Percentiles rank a stretch among this genome's conserved stretches.
Evolutionary conservation across 2,329 filamentous ascomycete genomes (phyloP).

Genomic region (Ceratocystis cubensis): DNA sequence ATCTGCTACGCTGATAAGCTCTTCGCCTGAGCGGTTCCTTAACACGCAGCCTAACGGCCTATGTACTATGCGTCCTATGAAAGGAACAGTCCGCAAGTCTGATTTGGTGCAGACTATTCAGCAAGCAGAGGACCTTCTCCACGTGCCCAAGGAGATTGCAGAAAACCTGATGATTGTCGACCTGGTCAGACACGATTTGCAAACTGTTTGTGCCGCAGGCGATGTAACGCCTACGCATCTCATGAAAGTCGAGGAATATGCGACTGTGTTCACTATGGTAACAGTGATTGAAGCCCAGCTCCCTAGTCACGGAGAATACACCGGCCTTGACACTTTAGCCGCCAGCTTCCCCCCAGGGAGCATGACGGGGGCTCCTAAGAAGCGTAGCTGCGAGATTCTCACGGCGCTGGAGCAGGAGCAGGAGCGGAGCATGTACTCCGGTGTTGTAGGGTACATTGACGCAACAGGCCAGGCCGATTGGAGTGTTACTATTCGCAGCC

Average conservation of each 20-base stretch:
- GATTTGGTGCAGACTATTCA: constrained; percentile 51
- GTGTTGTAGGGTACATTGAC: constrained; percentile 82
- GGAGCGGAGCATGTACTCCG: constrained; percentile 68
- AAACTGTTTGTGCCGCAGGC: constrained; percentile 66
- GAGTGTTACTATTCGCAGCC: constrained; percentile 77
- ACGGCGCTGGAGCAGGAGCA: constrained; percentile 48
- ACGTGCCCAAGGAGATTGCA: constrained; percentile 76
- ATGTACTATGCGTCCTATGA: constrained; percentile 84
- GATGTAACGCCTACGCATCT: constrained; percentile 64
- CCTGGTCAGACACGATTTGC: constrained; percentile 83
- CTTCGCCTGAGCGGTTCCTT: constrained; percentile 82
- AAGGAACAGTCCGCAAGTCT: constrained; percentile 82
- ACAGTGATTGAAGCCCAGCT: constrained; percentile 68
- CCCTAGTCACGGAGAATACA: constrained; percentile 31
- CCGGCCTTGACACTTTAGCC: constrained; percentile 64
- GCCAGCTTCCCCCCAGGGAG: constrained; percentile 74
- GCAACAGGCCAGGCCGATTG: constrained; percentile 76
- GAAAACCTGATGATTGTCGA: constrained; percentile 99
- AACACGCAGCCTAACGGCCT: constrained; percentile 40
- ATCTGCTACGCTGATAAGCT: constrained; percentile 59
- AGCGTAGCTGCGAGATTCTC: constrained; percentile 76
- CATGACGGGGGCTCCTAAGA: constrained; percentile 96
- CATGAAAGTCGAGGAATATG: constrained; percentile 81
- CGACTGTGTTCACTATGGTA: constrained; percentile 82
- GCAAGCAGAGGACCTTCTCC: constrained; percentile 59